Evolutionary conservation across 192 early-diverging fungal genomes (phyloP).

Genomic region (Phlyctochytrium arcticum): DNA sequence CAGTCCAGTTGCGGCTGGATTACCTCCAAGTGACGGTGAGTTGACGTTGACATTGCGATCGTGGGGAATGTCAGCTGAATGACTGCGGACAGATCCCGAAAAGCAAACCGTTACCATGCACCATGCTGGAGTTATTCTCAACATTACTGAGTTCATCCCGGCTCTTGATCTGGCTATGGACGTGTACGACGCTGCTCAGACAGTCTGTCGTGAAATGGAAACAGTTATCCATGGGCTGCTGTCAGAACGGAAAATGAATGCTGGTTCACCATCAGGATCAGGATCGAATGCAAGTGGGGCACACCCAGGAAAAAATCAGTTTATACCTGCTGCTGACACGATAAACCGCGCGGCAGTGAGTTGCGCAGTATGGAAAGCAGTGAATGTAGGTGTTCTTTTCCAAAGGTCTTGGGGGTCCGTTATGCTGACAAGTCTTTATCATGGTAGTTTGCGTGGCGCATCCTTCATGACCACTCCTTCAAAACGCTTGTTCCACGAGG

Average conservation of each 20-base stretch:
- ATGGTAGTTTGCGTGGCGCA: slow-evolving; percentile 31
- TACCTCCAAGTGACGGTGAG: slow-evolving; percentile 30
- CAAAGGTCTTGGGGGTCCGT: too few species aligned
- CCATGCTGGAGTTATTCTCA: slow-evolving; percentile 28
- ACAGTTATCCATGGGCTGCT: slow-evolving; percentile 1
- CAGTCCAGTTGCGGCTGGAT: slow-evolving; percentile 21
- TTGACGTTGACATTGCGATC: neutral
- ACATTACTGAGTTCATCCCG: slow-evolving; percentile 49
- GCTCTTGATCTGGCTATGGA: slow-evolving; percentile 15
- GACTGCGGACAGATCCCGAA: slow-evolving; percentile 7
- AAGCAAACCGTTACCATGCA: slow-evolving; percentile 44
- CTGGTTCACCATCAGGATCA: too few species aligned
- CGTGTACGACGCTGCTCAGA: slow-evolving; percentile 12
- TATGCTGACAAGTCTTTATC: too few species aligned
- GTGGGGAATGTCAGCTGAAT: neutral
- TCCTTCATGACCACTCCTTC: slow-evolving; percentile 33
- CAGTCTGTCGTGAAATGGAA: slow-evolving; percentile 14
- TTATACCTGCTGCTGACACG: too few species aligned
- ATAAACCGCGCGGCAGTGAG: slow-evolving; percentile 19
- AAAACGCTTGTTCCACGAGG: slow-evolving; percentile 24
- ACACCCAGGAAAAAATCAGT: too few species aligned
- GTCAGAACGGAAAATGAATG: neutral
- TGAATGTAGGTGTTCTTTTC: slow-evolving; percentile 18
- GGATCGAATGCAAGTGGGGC: neutral
- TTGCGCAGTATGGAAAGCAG: slow-evolving; percentile 44